These are phyloP conservation scores for Stachybotrys chartarum DNA, from an alignment of 2,329 filamentous ascomycete genomes.

Conservation along the genomic window DNA sequence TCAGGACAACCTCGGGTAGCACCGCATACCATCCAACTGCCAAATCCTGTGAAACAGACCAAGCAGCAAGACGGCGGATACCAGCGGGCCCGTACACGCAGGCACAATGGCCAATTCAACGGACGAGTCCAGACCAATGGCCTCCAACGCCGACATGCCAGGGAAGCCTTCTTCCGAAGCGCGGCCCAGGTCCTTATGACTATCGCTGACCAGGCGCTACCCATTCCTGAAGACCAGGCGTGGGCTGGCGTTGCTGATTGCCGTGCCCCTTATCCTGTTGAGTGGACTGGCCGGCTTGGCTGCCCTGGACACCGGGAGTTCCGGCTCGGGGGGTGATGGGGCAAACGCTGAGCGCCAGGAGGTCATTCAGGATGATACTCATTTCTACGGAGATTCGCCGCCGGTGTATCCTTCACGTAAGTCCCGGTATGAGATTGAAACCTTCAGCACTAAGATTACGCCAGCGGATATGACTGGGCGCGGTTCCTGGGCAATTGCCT, in stretches of 20 bases:
- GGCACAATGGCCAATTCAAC: background rate
- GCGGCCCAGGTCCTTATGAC: background rate
- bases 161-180: background rate
- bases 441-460: background rate
- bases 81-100: background rate
- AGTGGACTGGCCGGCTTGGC: conserved; percentile 3
- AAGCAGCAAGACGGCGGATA: too few relatives aligned
- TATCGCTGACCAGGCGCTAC: conserved; percentile 2
- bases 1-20: too few relatives aligned
- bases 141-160: background rate
- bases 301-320: conserved; percentile 3
- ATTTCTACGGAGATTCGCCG: conserved; percentile 43
- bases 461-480: background rate
- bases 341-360: background rate
- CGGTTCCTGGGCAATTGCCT: conserved; percentile 49
- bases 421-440: background rate
- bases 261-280: conserved; percentile 3
- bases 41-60: too few relatives aligned
- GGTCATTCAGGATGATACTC: conserved; percentile 28
- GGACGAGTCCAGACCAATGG: background rate
- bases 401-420: conserved; percentile 35
- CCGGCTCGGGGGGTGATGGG: background rate
- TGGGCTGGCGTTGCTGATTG: conserved; percentile 4
- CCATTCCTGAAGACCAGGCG: conserved; percentile 5
- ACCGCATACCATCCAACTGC: too few relatives aligned